phyloP scores from a whole-genome alignment of 331 rosid species.

The Malus hybrid region DNA sequence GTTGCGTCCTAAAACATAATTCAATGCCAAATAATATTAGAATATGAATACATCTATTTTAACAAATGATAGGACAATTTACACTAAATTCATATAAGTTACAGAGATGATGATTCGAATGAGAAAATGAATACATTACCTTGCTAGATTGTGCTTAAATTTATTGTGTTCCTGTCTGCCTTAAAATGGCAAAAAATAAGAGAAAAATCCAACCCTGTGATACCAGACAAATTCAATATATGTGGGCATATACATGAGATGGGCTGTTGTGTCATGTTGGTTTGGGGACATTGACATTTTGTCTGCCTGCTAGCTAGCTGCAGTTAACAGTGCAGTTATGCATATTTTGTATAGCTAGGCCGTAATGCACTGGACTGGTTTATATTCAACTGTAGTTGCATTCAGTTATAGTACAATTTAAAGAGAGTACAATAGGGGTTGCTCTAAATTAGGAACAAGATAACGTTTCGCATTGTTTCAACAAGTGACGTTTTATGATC shows the following conservation, averaged over 20 bases:
- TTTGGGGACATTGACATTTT: background rate
- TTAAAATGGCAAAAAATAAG: too few relatives aligned
- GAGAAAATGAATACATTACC: background rate
- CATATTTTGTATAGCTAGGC: too few relatives aligned
- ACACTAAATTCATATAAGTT: background rate
- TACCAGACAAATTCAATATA: background rate
- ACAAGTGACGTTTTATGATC: too few relatives aligned
- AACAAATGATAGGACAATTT: background rate
- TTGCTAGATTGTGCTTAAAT: background rate
- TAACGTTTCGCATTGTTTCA: too few relatives aligned
- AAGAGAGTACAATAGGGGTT: too few relatives aligned
- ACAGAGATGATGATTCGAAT: background rate
- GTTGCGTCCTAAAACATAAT: slow-evolving; percentile 22
- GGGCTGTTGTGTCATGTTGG: background rate
- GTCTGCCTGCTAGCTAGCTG: background rate
- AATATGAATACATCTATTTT: background rate
- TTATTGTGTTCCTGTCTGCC: background rate
- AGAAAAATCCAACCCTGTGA: background rate
- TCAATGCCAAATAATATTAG: background rate
- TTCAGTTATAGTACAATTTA: too few relatives aligned
- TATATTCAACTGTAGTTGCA: too few relatives aligned
- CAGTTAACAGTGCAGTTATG: background rate
- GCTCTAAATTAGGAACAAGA: too few relatives aligned
- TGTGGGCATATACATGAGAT: background rate
- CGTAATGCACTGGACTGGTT: too few relatives aligned